phyloP scores from a whole-genome alignment of 129 eudicot genomes.

The Flaveria bidentis region DNA sequence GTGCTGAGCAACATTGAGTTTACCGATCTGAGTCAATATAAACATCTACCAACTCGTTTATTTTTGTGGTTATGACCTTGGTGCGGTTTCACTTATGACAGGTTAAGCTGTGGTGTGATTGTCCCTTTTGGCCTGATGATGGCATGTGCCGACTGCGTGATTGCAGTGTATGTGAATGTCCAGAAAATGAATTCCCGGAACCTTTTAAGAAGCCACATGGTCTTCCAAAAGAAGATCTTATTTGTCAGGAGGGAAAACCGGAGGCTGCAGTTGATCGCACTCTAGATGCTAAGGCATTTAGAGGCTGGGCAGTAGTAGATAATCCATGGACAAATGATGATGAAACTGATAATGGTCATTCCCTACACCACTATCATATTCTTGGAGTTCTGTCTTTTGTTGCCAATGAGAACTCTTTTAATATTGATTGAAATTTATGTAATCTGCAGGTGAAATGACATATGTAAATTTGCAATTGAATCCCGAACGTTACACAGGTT shows the following conservation, averaged over 20 bases:
- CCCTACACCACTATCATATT: neutral
- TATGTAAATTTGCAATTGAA: slow-evolving; percentile 85
- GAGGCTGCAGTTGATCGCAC: slow-evolving; percentile 93
- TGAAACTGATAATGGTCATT: slow-evolving; percentile 87
- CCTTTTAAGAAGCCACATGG: slow-evolving; percentile 52
- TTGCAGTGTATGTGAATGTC: slow-evolving; percentile 98
- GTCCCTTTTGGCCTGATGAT: slow-evolving; percentile 99
- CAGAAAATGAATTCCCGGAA: slow-evolving; percentile 90
- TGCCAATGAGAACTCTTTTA: slow-evolving; percentile 10
- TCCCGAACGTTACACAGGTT: slow-evolving; percentile 96
- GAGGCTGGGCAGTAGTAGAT: slow-evolving; percentile 90
- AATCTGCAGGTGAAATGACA: slow-evolving; percentile 84
- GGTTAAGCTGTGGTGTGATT: slow-evolving; percentile 98
- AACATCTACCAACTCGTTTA: neutral
- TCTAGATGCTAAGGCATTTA: slow-evolving; percentile 71
- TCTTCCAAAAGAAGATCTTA: slow-evolving; percentile 70
- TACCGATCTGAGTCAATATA: neutral
- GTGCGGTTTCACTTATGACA: slow-evolving; percentile 32
- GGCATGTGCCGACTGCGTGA: slow-evolving; percentile 95
- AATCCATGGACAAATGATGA: slow-evolving; percentile 98
- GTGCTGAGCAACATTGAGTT: neutral
- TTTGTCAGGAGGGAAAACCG: slow-evolving; percentile 94
- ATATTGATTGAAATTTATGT: slow-evolving; percentile 15
- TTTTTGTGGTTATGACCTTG: slow-evolving; percentile 5
- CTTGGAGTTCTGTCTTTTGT: slow-evolving; percentile 7